Conservation (phyloP, 1,139 yeast species). For the Magnusiomyces fungicola region DNA sequence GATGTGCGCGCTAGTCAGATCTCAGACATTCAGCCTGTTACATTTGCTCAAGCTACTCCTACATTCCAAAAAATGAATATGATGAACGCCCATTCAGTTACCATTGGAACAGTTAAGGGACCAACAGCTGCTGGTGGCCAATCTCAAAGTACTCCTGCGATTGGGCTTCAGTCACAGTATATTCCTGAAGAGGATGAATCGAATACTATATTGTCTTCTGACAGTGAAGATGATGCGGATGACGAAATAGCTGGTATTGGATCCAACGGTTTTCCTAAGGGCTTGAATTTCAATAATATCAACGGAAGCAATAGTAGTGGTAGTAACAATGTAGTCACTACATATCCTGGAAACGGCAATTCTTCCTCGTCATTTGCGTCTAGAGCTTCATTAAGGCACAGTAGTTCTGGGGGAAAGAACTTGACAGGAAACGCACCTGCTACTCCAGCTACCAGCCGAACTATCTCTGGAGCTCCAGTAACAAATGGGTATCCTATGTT, state of each 20-base stretch:
- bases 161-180: slow-evolving; percentile 8
- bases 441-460: not conserved
- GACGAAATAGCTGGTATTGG: not conserved
- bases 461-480: not conserved
- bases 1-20: not conserved
- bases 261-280: not conserved
- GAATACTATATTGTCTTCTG: not conserved
- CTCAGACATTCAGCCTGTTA: not conserved
- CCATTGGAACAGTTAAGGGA: slow-evolving; percentile 5
- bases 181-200: slow-evolving; percentile 10
- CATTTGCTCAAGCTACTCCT: not conserved
- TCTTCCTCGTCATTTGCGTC: not conserved
- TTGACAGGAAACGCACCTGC: not conserved
- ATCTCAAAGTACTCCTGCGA: not conserved
- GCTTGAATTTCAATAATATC: not conserved
- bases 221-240: slow-evolving; percentile 5
- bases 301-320: not conserved
- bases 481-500: not conserved
- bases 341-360: too few relatives aligned
- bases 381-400: not conserved
- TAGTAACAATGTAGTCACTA: too few relatives aligned
- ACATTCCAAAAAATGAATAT: slow-evolving; percentile 6
- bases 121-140: not conserved
- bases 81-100: slow-evolving; percentile 10
- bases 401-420: not conserved